Percentiles rank a stretch among this genome's conserved stretches.
phyloP scores from a whole-genome alignment of 805 yeast genomes.

The Torulaspora delbrueckii region DNA sequence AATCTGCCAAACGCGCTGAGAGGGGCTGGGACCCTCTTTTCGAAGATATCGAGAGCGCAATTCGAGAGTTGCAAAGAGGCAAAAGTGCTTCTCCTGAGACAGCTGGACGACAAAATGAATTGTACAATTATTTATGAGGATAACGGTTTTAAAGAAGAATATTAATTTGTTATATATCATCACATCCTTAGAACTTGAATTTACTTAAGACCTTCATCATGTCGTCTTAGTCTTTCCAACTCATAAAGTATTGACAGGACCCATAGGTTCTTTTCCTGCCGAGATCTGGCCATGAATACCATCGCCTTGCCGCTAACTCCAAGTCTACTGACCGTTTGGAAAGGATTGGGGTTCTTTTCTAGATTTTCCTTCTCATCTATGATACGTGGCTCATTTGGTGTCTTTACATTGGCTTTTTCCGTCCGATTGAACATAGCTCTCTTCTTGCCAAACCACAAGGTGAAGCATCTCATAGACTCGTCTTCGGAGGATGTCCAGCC shows the following conservation, averaged over 20 bases:
- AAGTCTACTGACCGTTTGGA: slow-evolving; percentile 43
- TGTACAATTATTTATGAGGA: slow-evolving; percentile 9
- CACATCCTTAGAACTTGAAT: not conserved
- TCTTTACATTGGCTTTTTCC: not conserved
- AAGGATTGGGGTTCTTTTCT: slow-evolving; percentile 11
- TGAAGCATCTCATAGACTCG: slow-evolving; percentile 69
- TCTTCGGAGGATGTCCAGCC: slow-evolving; percentile 84
- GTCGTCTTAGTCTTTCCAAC: slow-evolving; percentile 30
- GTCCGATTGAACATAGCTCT: slow-evolving; percentile 25
- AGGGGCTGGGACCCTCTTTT: slow-evolving; percentile 13
- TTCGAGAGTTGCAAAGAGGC: slow-evolving; percentile 13
- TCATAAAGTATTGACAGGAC: slow-evolving; percentile 41
- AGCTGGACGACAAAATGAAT: slow-evolving; percentile 3
- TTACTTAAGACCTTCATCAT: not conserved
- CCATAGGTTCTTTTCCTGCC: slow-evolving; percentile 84
- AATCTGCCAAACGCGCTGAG: slow-evolving; percentile 1
- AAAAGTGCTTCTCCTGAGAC: slow-evolving; percentile 7
- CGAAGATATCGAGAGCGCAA: slow-evolving; percentile 18
- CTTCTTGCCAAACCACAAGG: slow-evolving; percentile 76
- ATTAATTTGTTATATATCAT: too few relatives aligned
- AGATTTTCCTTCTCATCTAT: not conserved
- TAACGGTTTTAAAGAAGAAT: not conserved
- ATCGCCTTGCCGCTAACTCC: slow-evolving; percentile 65
- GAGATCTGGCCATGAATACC: slow-evolving; percentile 74
- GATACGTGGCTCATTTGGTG: not conserved